Evolutionary conservation across 2,329 filamentous ascomycete species (phyloP).

Genomic region (Pseudovirgaria hyperparasitica): DNA sequence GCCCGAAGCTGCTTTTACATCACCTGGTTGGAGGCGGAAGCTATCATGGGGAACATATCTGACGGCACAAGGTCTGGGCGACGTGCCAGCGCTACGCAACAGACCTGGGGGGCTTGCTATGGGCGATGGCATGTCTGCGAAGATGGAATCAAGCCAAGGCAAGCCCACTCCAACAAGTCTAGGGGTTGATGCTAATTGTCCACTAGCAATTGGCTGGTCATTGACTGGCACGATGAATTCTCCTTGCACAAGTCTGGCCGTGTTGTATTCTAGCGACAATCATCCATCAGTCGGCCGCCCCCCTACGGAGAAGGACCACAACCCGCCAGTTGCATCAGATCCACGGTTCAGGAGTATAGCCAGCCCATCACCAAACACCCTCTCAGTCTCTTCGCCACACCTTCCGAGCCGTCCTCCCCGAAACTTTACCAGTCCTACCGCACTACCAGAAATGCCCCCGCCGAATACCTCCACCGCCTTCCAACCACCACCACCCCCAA

Average conservation of each 20-base stretch:
- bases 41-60: constrained; percentile 31
- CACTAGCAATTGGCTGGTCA: constrained; percentile 63
- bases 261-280: constrained; percentile 56
- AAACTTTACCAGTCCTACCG: constrained; percentile 12
- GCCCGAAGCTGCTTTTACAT: constrained; percentile 35
- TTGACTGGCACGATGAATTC: constrained; percentile 81
- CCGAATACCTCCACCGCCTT: constrained; percentile 13
- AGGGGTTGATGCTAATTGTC: constrained; percentile 7
- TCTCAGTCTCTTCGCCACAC: neutral
- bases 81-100: constrained; percentile 14
- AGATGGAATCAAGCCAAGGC: constrained; percentile 39
- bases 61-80: constrained; percentile 15
- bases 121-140: constrained; percentile 31
- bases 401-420: constrained; percentile 12
- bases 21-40: constrained; percentile 38
- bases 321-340: constrained; percentile 18
- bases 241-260: constrained; percentile 67
- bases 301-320: constrained; percentile 7
- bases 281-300: constrained; percentile 15
- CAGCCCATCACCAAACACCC: constrained; percentile 4
- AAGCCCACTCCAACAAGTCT: constrained; percentile 4
- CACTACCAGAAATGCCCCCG: constrained; percentile 18
- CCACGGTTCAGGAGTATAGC: constrained; percentile 9
- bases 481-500: constrained; percentile 10
- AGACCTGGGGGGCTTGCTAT: constrained; percentile 12